Evolutionary conservation across 2,329 filamentous ascomycete genomes (phyloP), one percentile per base, ranked within the genome.

Genomic region (Trichoderma atrobrunneum): DNA sequence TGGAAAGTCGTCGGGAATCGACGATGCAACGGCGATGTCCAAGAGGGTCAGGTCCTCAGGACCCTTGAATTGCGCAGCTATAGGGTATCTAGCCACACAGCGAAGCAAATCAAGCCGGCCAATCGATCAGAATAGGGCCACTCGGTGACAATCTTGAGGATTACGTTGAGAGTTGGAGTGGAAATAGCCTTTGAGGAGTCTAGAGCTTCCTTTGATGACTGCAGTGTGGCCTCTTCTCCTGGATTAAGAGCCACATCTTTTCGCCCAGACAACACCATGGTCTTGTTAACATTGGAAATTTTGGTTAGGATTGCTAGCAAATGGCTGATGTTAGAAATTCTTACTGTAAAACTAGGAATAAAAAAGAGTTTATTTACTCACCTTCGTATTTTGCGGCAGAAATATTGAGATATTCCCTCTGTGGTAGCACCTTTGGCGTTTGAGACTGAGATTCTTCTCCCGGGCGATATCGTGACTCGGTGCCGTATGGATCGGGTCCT

Each of bases 81-180:
- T 82, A 0, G 93, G 88, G 6, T 89, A 89, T 1, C 90, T 89
- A 1, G 93, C 91, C 32, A 96, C 85, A 63, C 97, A 90, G n/a
- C 96, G 93, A 6, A 98, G 86, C 1, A 98, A 85, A 80, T 98
- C 96, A 1, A 99, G 87, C 91, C 93, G 0, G 96, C 93, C 0
- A 99, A 87, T 60, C 94, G 91, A 75, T 93, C 92, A 14, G 90
- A 86, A 68, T 92, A 90, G 3, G 95, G 92, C 96, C 96, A 99
- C 36, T 86, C 81, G 0, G 92, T 93, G 21, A 90, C 88, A 68
- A 97, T 87, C 77, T 91, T 93, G 72, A 94, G 83, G 7, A 94
- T 85, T 0, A 94, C 82, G 26, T 90, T 84, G 3, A 95, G 81
- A 1, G 89, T 87, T 21, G 84, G 79, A 7, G 86, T 80, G 7